A percentile compares a stretch with the other conserved stretches of the same genome.
These are phyloP conservation scores for Salix viminalis DNA, from an alignment of 345 rosid genomes.

Conservation along the genomic window DNA sequence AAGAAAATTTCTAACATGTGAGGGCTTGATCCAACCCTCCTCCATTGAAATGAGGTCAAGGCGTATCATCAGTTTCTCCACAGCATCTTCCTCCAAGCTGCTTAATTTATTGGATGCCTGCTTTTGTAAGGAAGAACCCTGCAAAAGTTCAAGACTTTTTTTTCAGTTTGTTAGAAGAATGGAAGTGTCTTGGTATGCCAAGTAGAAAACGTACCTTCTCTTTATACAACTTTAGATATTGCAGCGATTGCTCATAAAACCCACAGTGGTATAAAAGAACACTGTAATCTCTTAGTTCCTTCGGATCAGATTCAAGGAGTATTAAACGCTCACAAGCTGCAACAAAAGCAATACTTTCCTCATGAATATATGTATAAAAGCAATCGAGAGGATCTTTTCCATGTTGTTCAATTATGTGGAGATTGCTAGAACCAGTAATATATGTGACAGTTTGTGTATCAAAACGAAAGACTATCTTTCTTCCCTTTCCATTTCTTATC, in stretches of 20 bases:
- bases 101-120: constrained; percentile 22
- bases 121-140: constrained; percentile 25
- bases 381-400: not conserved
- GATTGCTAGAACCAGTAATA: not conserved
- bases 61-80: constrained; percentile 45
- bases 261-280: constrained; percentile 67
- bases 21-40: constrained; percentile 50
- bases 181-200: not conserved
- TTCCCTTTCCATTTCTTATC: not conserved
- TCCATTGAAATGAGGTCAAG: constrained; percentile 59
- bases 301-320: constrained; percentile 42
- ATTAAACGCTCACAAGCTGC: constrained; percentile 71
- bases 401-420: not conserved
- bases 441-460: not conserved
- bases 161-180: not conserved
- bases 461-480: not conserved
- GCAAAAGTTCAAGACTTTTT: constrained; percentile 4
- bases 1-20: constrained; percentile 42
- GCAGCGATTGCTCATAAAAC: constrained; percentile 45
- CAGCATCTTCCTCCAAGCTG: constrained; percentile 49
- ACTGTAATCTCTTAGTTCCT: constrained; percentile 62
- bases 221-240: constrained; percentile 38
- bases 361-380: not conserved
- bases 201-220: constrained; percentile 34
- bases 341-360: constrained; percentile 9